Base-by-base conservation (phyloP, 306 rosid species). In the Datisca glomerata region DNA sequence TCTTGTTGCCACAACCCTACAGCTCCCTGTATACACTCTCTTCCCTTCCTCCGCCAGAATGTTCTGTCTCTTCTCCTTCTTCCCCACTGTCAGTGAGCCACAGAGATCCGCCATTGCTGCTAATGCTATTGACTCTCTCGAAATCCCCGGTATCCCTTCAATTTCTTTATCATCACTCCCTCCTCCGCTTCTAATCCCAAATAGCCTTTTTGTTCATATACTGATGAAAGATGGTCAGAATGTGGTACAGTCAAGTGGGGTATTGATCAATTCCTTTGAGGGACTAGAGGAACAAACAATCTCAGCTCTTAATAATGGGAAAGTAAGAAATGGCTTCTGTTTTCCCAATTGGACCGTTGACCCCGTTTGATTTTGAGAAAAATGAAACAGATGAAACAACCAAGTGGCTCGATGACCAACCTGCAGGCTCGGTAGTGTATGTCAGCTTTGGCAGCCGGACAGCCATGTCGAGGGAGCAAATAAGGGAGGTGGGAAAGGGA, bases 391-490 rank as follows among this genome's bases (percentile, higher is more conserved):
- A 14, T 6, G 22, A 8, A 15, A 38, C 13, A 18, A 4, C 45
- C 45, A 12, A 41, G 25, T 80, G 85, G 79, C 72, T 80, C 10
- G 63, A 75, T 17, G 45, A 44, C 4, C 70, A 57, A 16, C 54
- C 69, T 7, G 24, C n/a, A 2, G 66, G 47, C 2, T 72, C 81
- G 9, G 85, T 80, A 3, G 72, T 80, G 17, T 73, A 49, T 23
- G 69, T 60, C 7, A 38, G 80, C 51, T 81, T 76, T 49, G 83
- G 80, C 0, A 81, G 83, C 18, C 54, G 68, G 21, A 65, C 62
- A 0, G 55, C 76, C 9, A 15, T 59, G 21, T 63, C 50, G 2
- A 58, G 70, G 11, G 56, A 64, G 0, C 93, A 80, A 46, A 61
- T 61, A 12, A 67, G 48, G 35, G 93, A 80, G 58, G 18, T 73